phyloP scores from a whole-genome alignment of 495 filamentous ascomycete species.

The Aspergillus coremiiformis region DNA sequence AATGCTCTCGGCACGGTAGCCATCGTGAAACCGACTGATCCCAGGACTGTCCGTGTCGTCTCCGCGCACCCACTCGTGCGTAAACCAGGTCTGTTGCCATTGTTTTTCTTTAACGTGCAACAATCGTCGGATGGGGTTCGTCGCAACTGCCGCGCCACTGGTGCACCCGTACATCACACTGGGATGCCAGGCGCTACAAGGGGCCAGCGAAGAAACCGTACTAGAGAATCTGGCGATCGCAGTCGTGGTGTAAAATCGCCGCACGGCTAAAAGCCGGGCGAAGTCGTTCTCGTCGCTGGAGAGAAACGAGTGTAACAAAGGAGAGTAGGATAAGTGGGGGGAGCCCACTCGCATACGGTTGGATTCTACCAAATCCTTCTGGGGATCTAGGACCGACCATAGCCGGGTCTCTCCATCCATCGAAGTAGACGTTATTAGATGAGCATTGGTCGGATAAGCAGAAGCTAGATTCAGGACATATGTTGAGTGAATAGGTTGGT shows the following conservation, averaged over 20 bases:
- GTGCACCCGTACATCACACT: slow-evolving; percentile 48
- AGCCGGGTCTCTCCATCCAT: slow-evolving; percentile 55
- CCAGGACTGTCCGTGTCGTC: slow-evolving; percentile 27
- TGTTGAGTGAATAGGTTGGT: slow-evolving; percentile 49
- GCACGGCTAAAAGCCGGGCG: slow-evolving; percentile 43
- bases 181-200: slow-evolving; percentile 44
- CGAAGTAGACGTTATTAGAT: slow-evolving; percentile 45
- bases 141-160: slow-evolving; percentile 47
- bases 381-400: slow-evolving; percentile 46
- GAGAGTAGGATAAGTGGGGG: slow-evolving; percentile 47
- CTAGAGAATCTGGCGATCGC: slow-evolving; percentile 29
- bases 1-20: slow-evolving; percentile 44
- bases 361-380: slow-evolving; percentile 41
- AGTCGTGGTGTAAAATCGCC: slow-evolving; percentile 49
- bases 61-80: slow-evolving; percentile 48
- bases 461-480: slow-evolving; percentile 52
- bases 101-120: slow-evolving; percentile 47
- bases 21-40: slow-evolving; percentile 52
- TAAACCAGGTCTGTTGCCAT: slow-evolving; percentile 57
- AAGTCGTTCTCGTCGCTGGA: slow-evolving; percentile 52
- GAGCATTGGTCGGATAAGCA: slow-evolving; percentile 53
- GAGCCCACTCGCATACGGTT: slow-evolving; percentile 46
- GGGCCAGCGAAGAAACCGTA: slow-evolving; percentile 35
- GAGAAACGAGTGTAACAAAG: slow-evolving; percentile 46
- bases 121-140: slow-evolving; percentile 50